Conservation (phyloP, 768 basidiomycete species). For the Hebeloma cylindrosporum region DNA sequence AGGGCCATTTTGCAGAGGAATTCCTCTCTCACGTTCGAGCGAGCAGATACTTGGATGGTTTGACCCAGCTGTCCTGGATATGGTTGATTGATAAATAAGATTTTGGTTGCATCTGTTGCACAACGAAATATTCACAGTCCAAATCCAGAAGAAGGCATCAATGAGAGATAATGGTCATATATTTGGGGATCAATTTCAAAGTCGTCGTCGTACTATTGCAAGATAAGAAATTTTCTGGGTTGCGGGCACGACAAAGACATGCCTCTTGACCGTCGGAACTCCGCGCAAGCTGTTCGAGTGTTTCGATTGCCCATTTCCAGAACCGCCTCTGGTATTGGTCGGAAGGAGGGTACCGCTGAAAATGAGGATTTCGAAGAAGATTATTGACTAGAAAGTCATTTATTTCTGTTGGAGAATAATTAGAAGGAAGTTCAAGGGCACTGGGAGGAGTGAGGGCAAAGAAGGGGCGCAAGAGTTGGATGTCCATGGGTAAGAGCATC, state of each 20-base stretch:
- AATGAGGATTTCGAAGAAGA: conserved; percentile 54
- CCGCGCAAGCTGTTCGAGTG: conserved; percentile 46
- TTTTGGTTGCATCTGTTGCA: not conserved
- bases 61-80: conserved; percentile 21
- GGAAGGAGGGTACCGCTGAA: conserved; percentile 62
- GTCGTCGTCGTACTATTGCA: conserved; percentile 37
- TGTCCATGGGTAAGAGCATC: conserved; percentile 20
- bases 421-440: conserved; percentile 39
- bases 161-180: conserved; percentile 58
- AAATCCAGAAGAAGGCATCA: conserved; percentile 42
- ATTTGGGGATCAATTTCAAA: conserved; percentile 64
- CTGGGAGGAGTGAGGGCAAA: conserved; percentile 50
- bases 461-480: conserved; percentile 49
- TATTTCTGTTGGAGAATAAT: conserved; percentile 36
- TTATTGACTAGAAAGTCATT: conserved; percentile 56
- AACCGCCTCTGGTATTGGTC: conserved; percentile 59
- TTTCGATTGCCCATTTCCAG: conserved; percentile 70
- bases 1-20: conserved; percentile 27
- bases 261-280: conserved; percentile 42
- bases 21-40: conserved; percentile 27
- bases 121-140: conserved; percentile 28
- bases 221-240: conserved; percentile 11
- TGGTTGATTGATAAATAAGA: conserved; percentile 7
- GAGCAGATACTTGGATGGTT: conserved; percentile 20
- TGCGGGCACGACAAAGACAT: conserved; percentile 23